These are phyloP conservation scores for Polyporus tsugae DNA, from an alignment of 1,284 basidiomycete genomes.

Conservation along the genomic window DNA sequence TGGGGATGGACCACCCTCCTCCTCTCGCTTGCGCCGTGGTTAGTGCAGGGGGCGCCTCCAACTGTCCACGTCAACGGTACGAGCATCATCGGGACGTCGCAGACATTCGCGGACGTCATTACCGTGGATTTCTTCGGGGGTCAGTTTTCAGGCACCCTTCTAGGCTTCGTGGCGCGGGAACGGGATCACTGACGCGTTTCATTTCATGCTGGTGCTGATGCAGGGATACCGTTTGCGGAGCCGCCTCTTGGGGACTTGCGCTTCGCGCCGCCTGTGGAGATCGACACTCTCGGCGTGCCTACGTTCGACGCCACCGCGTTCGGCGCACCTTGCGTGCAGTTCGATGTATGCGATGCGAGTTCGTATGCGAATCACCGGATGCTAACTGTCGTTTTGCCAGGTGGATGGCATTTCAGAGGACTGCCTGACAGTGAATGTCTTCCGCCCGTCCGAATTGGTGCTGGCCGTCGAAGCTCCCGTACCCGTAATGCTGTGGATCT, in stretches of 20 bases:
- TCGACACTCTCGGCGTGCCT: conserved; percentile 14
- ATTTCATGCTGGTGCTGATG: background rate
- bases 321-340: conserved; percentile 33
- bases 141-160: conserved; percentile 6
- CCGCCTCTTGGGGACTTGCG: conserved; percentile 38
- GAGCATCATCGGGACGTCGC: conserved; percentile 1
- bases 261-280: conserved; percentile 34
- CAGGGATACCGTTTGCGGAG: conserved; percentile 44
- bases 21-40: background rate
- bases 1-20: background rate
- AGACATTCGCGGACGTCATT: background rate
- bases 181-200: too few relatives aligned
- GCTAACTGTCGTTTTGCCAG: background rate
- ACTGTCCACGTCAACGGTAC: conserved; percentile 4
- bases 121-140: conserved; percentile 35
- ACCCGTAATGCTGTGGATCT: conserved; percentile 49
- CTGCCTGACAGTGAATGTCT: conserved; percentile 57
- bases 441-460: conserved; percentile 47
- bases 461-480: conserved; percentile 29
- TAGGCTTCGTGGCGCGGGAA: background rate
- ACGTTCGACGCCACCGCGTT: conserved; percentile 35
- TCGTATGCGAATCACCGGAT: background rate
- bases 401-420: conserved; percentile 44
- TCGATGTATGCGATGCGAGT: conserved; percentile 20
- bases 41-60: background rate